phyloP scores from a whole-genome alignment of 371 early-diverging fungal genomes.

The Mortierella sp. region DNA sequence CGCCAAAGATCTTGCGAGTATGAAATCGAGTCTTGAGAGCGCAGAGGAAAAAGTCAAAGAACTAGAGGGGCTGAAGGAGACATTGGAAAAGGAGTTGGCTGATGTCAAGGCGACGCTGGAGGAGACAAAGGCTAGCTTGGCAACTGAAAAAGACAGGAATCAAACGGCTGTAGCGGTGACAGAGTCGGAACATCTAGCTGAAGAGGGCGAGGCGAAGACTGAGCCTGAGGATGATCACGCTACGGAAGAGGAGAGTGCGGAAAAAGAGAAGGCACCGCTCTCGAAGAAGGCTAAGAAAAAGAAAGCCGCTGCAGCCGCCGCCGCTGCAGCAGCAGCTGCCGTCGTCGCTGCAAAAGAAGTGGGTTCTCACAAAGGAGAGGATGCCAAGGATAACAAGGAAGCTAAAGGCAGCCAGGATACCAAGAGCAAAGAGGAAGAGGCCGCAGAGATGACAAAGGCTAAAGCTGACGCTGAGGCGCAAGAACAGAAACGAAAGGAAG shows the following conservation, averaged over 20 bases:
- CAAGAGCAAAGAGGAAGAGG: background rate
- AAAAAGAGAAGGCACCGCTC: slow-evolving; percentile 29
- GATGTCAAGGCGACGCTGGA: slow-evolving; percentile 20
- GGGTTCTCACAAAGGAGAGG: background rate
- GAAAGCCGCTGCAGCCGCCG: slow-evolving; percentile 35
- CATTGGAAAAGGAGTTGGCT: slow-evolving; percentile 32
- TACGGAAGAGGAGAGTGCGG: slow-evolving; percentile 17
- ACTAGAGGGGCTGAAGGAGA: slow-evolving; percentile 14
- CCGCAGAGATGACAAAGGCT: background rate
- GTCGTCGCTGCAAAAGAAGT: background rate
- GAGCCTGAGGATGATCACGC: slow-evolving; percentile 13
- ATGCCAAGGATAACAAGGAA: background rate
- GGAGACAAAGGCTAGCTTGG: slow-evolving; percentile 9
- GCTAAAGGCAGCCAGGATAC: background rate
- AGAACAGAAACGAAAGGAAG: slow-evolving; percentile 9
- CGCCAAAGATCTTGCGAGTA: slow-evolving; percentile 20
- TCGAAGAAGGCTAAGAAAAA: slow-evolving; percentile 47
- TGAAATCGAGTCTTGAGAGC: slow-evolving; percentile 20
- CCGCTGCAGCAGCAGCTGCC: slow-evolving; percentile 28
- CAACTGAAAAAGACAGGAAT: background rate
- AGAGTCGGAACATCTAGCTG: background rate
- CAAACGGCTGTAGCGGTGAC: background rate
- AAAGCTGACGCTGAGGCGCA: slow-evolving; percentile 6
- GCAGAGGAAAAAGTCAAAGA: slow-evolving; percentile 26
- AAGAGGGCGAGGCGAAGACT: background rate